Base-by-base conservation (phyloP, 2,329 filamentous ascomycete genomes). In the Claviceps lovelessii region DNA sequence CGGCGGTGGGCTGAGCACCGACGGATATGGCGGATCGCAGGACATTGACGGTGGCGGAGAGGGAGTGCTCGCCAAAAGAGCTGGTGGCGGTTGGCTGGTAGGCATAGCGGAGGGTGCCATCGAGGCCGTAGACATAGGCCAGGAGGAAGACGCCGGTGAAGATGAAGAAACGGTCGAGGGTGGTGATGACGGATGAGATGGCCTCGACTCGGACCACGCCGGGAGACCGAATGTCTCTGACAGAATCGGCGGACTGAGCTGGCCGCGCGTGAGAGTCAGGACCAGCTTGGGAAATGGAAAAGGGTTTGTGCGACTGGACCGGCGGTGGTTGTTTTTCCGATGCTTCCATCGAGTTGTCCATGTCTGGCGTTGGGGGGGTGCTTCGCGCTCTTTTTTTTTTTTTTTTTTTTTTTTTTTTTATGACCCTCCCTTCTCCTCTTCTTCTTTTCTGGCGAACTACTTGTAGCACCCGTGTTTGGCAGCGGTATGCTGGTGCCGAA, bases 101-200 rank as follows among this genome's bases (percentile, higher is more conserved):
- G 7, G 73, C 72, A 58, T 73, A 76, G 15, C 80, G 74, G 47
- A 83, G 70, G 1, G 72, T 77, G 29, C 77, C 77, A 58, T 84
- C 80, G 28, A 84, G 71, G 2, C 79, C 77, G 63, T 85, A 86
- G 39, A 75, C 78, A 64, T 84, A 86, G 11, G 81, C 77, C 53
- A 85, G 69, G 37, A 85, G 64, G 63, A 85, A 85, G 58, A 85
- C 71, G 29, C 80, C 73, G 10, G 77, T 61, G 66, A 85, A 84
- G 63, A 86, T 74, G 57, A 73, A 71, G 56, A 79, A 58, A 35
- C 79, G 78, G 63, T 84, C 79, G 15, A 60, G 56, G 4, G 67
- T 58, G 19, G 75, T 79, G 42, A 84, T 73, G 58, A 78, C 73
- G 9, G 72, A 66, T 7, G 75, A 68, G 49, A 84, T 70, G 35